Conservation (phyloP, 192 early-diverging fungal genomes). For the Coemansia sp. region DNA sequence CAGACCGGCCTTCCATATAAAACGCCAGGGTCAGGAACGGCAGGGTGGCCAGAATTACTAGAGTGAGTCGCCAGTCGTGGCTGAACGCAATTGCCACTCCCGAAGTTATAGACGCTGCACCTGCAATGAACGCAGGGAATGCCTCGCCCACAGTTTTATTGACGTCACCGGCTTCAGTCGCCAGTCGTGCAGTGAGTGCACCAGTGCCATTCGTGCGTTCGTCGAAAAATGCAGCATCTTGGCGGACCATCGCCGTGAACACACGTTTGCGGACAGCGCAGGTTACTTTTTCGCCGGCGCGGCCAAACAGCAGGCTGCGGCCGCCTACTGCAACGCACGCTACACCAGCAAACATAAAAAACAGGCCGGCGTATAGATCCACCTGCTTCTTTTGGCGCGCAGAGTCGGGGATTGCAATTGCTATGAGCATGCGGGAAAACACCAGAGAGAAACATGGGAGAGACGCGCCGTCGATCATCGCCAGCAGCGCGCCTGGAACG, state of each 20-base stretch:
- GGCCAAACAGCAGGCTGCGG: constrained; percentile 61
- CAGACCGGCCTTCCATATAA: constrained; percentile 32
- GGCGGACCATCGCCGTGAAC: constrained; percentile 76
- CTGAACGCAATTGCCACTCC: constrained; percentile 69
- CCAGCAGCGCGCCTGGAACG: constrained; percentile 59
- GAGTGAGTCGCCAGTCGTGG: constrained; percentile 77
- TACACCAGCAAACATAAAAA: constrained; percentile 63
- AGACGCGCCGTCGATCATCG: constrained; percentile 68
- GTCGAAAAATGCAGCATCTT: constrained; percentile 91
- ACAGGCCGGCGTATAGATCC: constrained; percentile 60
- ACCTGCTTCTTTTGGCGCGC: constrained; percentile 35
- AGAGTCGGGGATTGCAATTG: constrained; percentile 23
- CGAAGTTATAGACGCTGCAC: constrained; percentile 24
- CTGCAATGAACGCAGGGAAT: constrained; percentile 31
- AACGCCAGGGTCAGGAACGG: constrained; percentile 59
- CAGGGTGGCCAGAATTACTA: constrained; percentile 66
- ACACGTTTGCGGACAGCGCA: constrained; percentile 61
- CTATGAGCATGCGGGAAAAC: constrained; percentile 56
- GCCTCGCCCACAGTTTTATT: constrained; percentile 56
- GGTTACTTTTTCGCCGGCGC: constrained; percentile 72
- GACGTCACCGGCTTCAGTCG: constrained; percentile 74
- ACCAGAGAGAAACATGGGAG: constrained; percentile 79
- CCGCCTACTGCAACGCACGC: constrained; percentile 57
- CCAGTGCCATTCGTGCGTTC: constrained; percentile 73
- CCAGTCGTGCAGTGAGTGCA: constrained; percentile 75